These are phyloP conservation scores for Senecio squalidus DNA, from an alignment of 140 eudicot genomes.

Conservation along the genomic window DNA sequence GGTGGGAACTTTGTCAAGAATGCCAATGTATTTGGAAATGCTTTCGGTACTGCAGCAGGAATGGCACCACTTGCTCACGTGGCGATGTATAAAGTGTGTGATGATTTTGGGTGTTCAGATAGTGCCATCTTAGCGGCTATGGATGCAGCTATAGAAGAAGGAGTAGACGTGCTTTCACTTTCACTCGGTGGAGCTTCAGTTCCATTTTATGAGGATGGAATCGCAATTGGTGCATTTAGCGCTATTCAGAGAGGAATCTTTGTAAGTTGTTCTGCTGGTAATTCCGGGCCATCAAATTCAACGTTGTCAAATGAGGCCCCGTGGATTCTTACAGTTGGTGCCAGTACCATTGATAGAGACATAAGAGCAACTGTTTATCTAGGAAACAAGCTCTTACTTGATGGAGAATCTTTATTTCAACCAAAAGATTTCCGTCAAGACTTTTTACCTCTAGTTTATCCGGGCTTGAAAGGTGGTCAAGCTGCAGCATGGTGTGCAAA, in stretches of 20 bases:
- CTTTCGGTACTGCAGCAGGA: constrained; percentile 2
- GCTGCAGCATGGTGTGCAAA: not conserved
- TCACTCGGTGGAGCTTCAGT: constrained; percentile 32
- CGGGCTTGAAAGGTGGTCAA: constrained; percentile 7
- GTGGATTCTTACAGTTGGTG: constrained; percentile 70
- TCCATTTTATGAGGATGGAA: constrained; percentile 25
- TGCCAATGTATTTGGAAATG: not conserved
- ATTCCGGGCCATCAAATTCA: constrained; percentile 25
- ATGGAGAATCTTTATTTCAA: constrained; percentile 42
- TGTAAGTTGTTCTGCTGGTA: constrained; percentile 54
- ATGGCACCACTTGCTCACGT: constrained; percentile 10
- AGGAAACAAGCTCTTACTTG: constrained; percentile 27
- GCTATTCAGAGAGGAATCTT: constrained; percentile 45
- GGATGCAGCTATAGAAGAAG: constrained; percentile 52
- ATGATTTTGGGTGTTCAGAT: constrained; percentile 2
- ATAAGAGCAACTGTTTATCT: constrained; percentile 35
- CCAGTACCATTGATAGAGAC: constrained; percentile 49
- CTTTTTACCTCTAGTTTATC: constrained; percentile 26
- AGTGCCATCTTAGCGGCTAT: constrained; percentile 36
- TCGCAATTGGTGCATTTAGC: constrained; percentile 39
- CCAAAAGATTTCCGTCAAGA: constrained; percentile 30
- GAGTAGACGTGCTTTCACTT: constrained; percentile 49
- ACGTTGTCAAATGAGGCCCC: constrained; percentile 44
- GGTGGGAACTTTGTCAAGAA: constrained; percentile 4
- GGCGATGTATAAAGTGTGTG: constrained; percentile 45